phyloP scores from a whole-genome alignment of 2,329 filamentous ascomycete species.

The Amylocarpus encephaloides region DNA sequence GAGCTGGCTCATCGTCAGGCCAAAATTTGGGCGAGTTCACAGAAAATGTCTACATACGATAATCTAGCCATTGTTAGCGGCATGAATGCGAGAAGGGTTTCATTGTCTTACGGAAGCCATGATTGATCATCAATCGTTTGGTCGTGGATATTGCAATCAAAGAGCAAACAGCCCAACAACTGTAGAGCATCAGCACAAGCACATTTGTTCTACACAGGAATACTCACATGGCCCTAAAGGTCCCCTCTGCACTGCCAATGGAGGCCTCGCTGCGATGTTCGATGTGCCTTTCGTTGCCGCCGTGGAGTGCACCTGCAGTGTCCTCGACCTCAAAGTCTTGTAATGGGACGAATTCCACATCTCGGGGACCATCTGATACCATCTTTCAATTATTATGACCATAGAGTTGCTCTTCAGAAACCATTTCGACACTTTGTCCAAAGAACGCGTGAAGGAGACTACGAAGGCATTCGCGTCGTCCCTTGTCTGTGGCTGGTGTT shows the following conservation, averaged over 20 bases:
- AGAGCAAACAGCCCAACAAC: constrained; percentile 18
- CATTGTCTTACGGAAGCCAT: constrained; percentile 18
- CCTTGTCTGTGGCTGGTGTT: too few species aligned
- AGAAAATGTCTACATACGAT: constrained; percentile 13
- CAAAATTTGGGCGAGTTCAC: neutral
- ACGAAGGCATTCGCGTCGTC: too few species aligned
- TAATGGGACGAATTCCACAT: constrained; percentile 4
- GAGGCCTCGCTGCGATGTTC: neutral
- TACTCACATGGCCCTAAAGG: constrained; percentile 4
- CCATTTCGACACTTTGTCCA: too few species aligned
- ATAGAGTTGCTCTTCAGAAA: too few species aligned
- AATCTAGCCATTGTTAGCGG: constrained; percentile 18
- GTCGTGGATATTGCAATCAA: constrained; percentile 16
- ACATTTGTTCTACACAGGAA: neutral
- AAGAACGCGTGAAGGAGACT: too few species aligned
- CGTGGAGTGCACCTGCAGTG: neutral
- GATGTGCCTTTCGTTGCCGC: too few species aligned
- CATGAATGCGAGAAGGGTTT: neutral
- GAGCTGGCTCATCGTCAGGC: constrained; percentile 9
- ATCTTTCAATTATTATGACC: neutral
- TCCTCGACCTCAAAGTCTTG: constrained; percentile 6
- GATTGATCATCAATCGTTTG: constrained; percentile 18
- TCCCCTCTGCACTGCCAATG: neutral
- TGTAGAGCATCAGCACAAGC: neutral
- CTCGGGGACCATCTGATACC: constrained; percentile 2